Evolutionary conservation across 2,329 filamentous ascomycete genomes (phyloP), one percentile per base, ranked within the genome.

Genomic region (Colletotrichum eleusines): DNA sequence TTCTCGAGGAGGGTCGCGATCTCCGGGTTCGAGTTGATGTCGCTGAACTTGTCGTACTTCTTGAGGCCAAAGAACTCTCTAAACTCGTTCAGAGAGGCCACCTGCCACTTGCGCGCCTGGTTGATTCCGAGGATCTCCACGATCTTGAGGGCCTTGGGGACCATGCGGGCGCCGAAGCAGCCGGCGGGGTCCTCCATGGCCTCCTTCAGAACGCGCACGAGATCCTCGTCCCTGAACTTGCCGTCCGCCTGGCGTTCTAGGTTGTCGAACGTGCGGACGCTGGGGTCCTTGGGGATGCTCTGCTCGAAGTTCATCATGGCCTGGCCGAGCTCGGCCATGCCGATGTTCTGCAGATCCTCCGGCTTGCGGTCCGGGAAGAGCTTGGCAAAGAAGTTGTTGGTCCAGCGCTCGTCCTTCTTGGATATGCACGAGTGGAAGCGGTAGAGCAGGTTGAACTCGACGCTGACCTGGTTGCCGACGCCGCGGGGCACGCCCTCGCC

Each of bases 361-460:
- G 71, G 48, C 26, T 74, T 75, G 62, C 73, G 74, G 16, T 75
- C 72, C 0, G 77, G 74, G 48, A 88, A 84, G 1, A 87, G 75
- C 57, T 85, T 81, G 7, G 81, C 77, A 75, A 88, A 87, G 73
- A 86, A 81, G 18, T 85, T 81, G 55, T 90, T 84, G 23, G 88
- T 88, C 89, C 89, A 92, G 50, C 83, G 81, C 75, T 91, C 88
- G 72, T 92, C 90, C 28, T 85, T 84, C 72, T 85, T 81, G 4
- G 87, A 89, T 61, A 91, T 86, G 51, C 85, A 86, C 1, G 86
- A 88, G 77, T 92, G 90, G 84, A 89, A 92, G 33, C 90, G 83
- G 75, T 92, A 92, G 1, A 92, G 82, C 35, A 92, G 81, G 71
- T 92, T 92, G 80, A 92, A 92, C 77, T 92, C 90, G 3, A 88